Base-by-base conservation (phyloP, 1,284 basidiomycete genomes). In the Cryptococcus neoformans region DNA sequence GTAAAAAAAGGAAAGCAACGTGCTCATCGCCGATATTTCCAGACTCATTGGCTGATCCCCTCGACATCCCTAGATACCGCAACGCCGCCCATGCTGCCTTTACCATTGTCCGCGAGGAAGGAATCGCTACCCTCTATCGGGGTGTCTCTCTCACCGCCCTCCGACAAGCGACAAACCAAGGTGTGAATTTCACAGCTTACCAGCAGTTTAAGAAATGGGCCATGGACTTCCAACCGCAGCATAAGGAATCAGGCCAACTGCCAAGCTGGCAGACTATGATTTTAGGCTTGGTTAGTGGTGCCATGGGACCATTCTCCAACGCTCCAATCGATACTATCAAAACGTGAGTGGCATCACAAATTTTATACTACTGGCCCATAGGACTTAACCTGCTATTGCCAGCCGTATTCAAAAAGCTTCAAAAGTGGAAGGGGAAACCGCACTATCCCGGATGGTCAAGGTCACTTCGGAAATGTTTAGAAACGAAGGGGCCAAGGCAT, bases 261-360 rank as follows among this genome's bases (percentile, higher is more conserved):
- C 96, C 95, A 1, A 91, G 90, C 44, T 97, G 91, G 78, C 93
- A 97, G 74, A 93, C 95, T 64, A 92, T 95, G 84, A 61, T 89
- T 40, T 92, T 99, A 59, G 95, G 95, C 56, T 82, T 99, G 56
- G 87, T 99, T 67, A 96, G 92, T 49, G 96, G 96, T 58, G 96
- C 95, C 4, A 93, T 96, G 85, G 94, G 94, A 38, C 94, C 94
- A 11, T 91, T 97, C 78, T 94, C 92, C 35, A 97, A 97, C 62
- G 94, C 94, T 5, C 94, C 94, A 0, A 94, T 97, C 62, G 94
- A 98, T 79, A 97, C 94, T 2, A 97, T 97, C 76, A 97, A 98
- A 79, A 97, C 93, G 66, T 79, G 70, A 65, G 68, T 62, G 3
- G 11, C 10, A 5, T 42, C 52, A 21, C 14, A 28, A 10, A 14